A percentile compares a stretch with the other conserved stretches of the same genome.
These are phyloP conservation scores for Euphrasia confusa DNA, from an alignment of 257 asterid genomes.

Conservation along the genomic window DNA sequence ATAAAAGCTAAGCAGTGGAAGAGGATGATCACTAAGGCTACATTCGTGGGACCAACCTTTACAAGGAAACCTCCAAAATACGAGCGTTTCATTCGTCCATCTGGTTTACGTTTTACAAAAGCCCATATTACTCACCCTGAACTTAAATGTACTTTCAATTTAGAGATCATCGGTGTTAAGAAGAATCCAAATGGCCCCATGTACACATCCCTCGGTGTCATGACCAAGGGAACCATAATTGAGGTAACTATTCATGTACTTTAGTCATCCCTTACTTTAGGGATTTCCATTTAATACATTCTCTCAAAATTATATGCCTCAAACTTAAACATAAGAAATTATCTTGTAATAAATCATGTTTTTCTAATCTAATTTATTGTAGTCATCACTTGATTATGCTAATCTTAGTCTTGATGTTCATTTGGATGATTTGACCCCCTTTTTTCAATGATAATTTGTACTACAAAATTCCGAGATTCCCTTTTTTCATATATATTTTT, in stretches of 20 bases:
- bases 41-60: conserved; percentile 87
- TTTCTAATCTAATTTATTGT: not conserved
- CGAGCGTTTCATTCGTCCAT: conserved; percentile 92
- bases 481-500: no score
- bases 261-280: not conserved
- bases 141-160: conserved; percentile 84
- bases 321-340: no score
- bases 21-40: conserved; percentile 97
- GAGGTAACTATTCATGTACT: conserved; percentile 47
- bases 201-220: conserved; percentile 94
- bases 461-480: no score
- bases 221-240: conserved; percentile 80
- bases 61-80: conserved; percentile 97
- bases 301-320: no score
- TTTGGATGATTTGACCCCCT: no score
- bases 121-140: conserved; percentile 98
- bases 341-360: no score
- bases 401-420: no score
- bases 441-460: no score
- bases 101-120: conserved; percentile 84
- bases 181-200: conserved; percentile 92
- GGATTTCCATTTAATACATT: no score
- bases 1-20: conserved; percentile 95
- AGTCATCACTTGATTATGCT: no score
- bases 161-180: conserved; percentile 92